These are phyloP conservation scores for Penicillium subrubescens DNA, from an alignment of 495 filamentous ascomycete genomes.

Conservation along the genomic window DNA sequence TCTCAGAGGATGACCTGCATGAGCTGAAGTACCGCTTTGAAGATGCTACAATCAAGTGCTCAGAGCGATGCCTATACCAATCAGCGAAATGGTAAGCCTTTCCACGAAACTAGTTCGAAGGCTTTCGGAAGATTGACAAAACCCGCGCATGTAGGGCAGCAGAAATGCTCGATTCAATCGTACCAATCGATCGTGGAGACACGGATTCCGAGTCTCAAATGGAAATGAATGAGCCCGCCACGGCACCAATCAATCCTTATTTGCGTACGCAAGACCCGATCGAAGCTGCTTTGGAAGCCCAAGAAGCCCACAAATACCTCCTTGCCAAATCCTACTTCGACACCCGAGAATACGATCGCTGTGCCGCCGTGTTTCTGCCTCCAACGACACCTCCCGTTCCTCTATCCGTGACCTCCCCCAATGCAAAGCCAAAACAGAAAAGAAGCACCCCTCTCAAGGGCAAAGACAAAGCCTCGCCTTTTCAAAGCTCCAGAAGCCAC, in stretches of 20 bases:
- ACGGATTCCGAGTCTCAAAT: constrained; percentile 62
- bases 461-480: constrained; percentile 54
- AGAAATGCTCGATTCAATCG: constrained; percentile 85
- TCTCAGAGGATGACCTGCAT: constrained; percentile 44
- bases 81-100: constrained; percentile 86
- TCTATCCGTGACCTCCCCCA: constrained; percentile 49
- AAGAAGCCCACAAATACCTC: constrained; percentile 79
- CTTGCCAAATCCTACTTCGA: constrained; percentile 96
- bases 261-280: constrained; percentile 54
- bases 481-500: constrained; percentile 28
- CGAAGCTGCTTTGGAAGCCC: constrained; percentile 77
- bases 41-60: constrained; percentile 84
- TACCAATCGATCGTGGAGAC: constrained; percentile 49
- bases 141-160: constrained; percentile 69
- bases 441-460: constrained; percentile 49
- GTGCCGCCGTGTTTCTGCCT: constrained; percentile 85
- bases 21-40: constrained; percentile 69
- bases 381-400: constrained; percentile 66
- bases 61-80: constrained; percentile 93
- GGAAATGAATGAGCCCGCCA: constrained; percentile 45
- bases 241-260: constrained; percentile 45
- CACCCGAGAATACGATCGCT: constrained; percentile 92
- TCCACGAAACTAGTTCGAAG: neutral
- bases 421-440: constrained; percentile 41
- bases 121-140: constrained; percentile 3